Base-by-base conservation (phyloP, 306 rosid species). In the Purshia tridentata region DNA sequence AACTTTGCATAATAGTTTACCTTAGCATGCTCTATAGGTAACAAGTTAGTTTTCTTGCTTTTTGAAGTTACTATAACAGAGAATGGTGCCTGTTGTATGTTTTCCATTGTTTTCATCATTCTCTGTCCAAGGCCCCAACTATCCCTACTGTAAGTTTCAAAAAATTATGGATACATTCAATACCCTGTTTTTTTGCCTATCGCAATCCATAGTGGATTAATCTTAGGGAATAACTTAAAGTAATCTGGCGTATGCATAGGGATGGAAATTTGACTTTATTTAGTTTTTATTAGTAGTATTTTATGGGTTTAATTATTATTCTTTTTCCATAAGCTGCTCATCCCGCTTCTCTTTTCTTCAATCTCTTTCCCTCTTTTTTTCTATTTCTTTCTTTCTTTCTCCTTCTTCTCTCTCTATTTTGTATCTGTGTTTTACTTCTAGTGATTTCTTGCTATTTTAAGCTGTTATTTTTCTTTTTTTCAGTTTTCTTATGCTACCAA, bases 61-160 rank as follows among this genome's bases (percentile, higher is more conserved):
- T 52, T 55, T 41, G 64, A 54, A 54, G 39, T 19, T 70, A 54
- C 73, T 14, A 4, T 42, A 19, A 37, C 73, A 69, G 37, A 69
- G 11, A 69, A 39, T 11, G 59, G 61, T 10, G 9, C 0, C 40
- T 41, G 16, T 20, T 70, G 40, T 9, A 41, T 40, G 6, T n/a
- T 16, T 35, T 67, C 29, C 20, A 16, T 68, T 42, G 11, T 0
- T 50, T 50, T 50, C 20, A 29, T 14, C 45, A 35, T 35, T 59
- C 19, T 59, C 11, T 35, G 65, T 59, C 40, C 16, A 50, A 9
- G 5, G 64, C 41, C n/a, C 11, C 18, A 13, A 14, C 10, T 23
- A 23, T 40, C 41, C 41, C 14, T 23, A 22, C 13, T 40, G 16
- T 40, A 23, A 20, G 65, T 40, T 13, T 51, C 40, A 18, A 6